phyloP scores from a whole-genome alignment of 495 filamentous ascomycete genomes.

The Aspergillus cavernicola region DNA sequence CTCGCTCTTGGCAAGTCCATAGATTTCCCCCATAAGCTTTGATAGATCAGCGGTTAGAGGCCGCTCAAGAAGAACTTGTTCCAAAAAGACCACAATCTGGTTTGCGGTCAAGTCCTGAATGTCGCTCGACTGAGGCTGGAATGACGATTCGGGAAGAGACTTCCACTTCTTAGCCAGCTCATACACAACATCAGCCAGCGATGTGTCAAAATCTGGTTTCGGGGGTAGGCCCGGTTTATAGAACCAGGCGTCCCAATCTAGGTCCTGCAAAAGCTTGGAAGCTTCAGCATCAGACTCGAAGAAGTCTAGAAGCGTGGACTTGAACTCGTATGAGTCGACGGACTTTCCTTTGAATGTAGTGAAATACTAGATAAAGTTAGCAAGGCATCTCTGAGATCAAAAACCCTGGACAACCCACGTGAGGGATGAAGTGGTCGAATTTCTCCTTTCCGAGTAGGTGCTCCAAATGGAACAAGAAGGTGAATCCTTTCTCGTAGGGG shows the following conservation, averaged over 20 bases:
- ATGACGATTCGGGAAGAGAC: slow-evolving; percentile 42
- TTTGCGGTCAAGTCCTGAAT: slow-evolving; percentile 72
- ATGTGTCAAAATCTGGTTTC: slow-evolving; percentile 86
- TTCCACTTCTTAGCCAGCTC: slow-evolving; percentile 78
- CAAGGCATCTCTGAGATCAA: neutral
- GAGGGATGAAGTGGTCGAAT: slow-evolving; percentile 90
- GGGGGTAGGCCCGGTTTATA: slow-evolving; percentile 81
- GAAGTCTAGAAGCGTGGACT: slow-evolving; percentile 78
- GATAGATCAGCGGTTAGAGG: slow-evolving; percentile 60
- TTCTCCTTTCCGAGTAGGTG: slow-evolving; percentile 76
- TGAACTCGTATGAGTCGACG: slow-evolving; percentile 90
- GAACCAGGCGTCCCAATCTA: slow-evolving; percentile 90
- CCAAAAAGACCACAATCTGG: slow-evolving; percentile 87
- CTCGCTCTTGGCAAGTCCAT: slow-evolving; percentile 62
- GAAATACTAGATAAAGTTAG: slow-evolving; percentile 61
- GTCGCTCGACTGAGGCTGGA: slow-evolving; percentile 64
- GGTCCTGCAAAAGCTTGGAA: slow-evolving; percentile 58
- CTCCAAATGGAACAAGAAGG: slow-evolving; percentile 80
- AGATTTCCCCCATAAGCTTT: slow-evolving; percentile 65
- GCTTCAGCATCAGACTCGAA: slow-evolving; percentile 65
- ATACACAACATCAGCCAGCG: slow-evolving; percentile 82
- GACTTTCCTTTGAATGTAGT: slow-evolving; percentile 74
- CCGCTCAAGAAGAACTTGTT: slow-evolving; percentile 62
- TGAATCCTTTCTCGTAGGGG: slow-evolving; percentile 72
- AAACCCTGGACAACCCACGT: slow-evolving; percentile 42